Evolutionary conservation across 371 early-diverging fungal species (phyloP).

Genomic region (Mucor plumbeus): DNA sequence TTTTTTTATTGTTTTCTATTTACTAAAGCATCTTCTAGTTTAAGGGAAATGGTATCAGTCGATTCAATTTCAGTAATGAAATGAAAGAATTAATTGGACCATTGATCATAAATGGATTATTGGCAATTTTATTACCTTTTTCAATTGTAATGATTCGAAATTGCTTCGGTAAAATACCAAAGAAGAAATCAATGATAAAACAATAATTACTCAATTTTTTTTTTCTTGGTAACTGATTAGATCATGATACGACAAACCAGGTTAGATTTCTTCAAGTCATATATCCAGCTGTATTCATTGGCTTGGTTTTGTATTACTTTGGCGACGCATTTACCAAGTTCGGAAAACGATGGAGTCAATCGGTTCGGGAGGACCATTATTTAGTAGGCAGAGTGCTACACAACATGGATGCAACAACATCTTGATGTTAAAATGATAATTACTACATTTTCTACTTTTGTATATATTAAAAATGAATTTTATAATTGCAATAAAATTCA

Average conservation of each 20-base stretch:
- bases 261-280: slow-evolving; percentile 2
- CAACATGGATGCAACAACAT: slow-evolving; percentile 34
- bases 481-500: not conserved
- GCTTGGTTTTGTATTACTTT: slow-evolving; percentile 10
- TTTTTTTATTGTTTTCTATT: not conserved
- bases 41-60: slow-evolving; percentile 3
- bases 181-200: not conserved
- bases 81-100: slow-evolving; percentile 4
- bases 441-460: not conserved
- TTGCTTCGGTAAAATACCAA: not conserved
- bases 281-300: slow-evolving; percentile 7
- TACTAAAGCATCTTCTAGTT: not conserved
- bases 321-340: not conserved
- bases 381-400: slow-evolving; percentile 66
- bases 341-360: slow-evolving; percentile 50
- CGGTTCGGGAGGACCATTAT: slow-evolving; percentile 67
- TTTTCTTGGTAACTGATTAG: not conserved
- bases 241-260: not conserved
- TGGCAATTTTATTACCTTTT: not conserved
- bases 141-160: not conserved
- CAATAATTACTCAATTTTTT: not conserved
- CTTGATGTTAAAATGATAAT: not conserved
- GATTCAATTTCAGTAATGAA: not conserved
- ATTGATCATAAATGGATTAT: not conserved
- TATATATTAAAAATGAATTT: not conserved